Base-by-base conservation (phyloP, 805 yeast species). In the Candida schatavii region DNA sequence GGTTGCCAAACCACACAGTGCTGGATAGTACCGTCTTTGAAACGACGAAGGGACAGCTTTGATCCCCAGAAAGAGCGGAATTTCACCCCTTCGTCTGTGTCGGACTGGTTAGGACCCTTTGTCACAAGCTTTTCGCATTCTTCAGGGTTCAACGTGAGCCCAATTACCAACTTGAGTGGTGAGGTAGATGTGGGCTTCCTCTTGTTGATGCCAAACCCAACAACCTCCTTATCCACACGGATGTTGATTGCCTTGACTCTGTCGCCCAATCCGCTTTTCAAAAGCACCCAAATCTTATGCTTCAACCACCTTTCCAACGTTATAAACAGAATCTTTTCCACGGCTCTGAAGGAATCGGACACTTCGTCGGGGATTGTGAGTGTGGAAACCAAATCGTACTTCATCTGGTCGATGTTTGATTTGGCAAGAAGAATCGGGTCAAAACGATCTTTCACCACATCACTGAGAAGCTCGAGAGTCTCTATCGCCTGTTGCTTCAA, bases 31-130 rank as follows among this genome's bases (percentile, higher is more conserved):
- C 97, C 97, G 63, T 93, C 96, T 56, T 87, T 89, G 68, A 91
- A 93, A 59, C 93, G 80, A 70, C 99, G 80, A 42, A 93, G 71
- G 11, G 93, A 87, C 0, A 95, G 81, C 49, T 79, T 83, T 7
- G 76, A 56, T 9, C 97, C 97, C 99, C 99, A 93, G 57, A 93
- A 90, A 4, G 78, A 66, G 50, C 85, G 78, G 68, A 93, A 93
- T 41, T 75, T 72, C 5, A 76, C 67, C 13, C 74, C 80, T 32
- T 68, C 66, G 25, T 79, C 85, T 30, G 77, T 73, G 30, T 77
- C 77, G 11, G 70, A 70, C 48, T 82, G 80, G 29, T 70, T 64
- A 7, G 98, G 97, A 2, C 97, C 97, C 55, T 81, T 87, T 1
- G 95, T 87, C 1, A 93, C 88, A 35, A 87, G 65, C 62, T 83